Evolutionary conservation across 768 basidiomycete species (phyloP).

Genomic region (Terana coerulea): DNA sequence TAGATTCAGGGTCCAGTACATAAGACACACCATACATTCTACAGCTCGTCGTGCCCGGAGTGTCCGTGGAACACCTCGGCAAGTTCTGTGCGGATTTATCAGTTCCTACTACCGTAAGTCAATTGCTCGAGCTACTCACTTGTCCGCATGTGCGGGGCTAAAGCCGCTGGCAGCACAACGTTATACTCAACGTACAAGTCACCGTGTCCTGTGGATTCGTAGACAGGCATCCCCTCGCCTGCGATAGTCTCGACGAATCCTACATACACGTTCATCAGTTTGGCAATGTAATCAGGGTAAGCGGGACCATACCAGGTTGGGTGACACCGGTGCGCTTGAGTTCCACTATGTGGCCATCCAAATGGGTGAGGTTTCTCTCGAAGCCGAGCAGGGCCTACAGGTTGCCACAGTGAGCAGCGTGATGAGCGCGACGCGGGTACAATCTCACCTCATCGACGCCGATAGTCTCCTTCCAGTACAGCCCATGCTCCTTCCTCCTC

Average conservation of each 20-base stretch:
- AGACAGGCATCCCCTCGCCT: conserved; percentile 87
- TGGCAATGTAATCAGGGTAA: not conserved
- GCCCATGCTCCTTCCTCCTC: conserved; percentile 82
- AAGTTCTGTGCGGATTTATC: conserved; percentile 40
- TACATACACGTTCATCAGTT: conserved; percentile 22
- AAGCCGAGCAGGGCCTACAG: conserved; percentile 93
- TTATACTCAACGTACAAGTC: conserved; percentile 92
- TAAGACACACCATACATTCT: conserved; percentile 14
- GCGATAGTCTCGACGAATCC: conserved; percentile 83
- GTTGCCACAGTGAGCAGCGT: conserved; percentile 2
- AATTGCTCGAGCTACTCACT: conserved; percentile 54
- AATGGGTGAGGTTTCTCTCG: conserved; percentile 83
- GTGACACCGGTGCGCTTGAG: conserved; percentile 78
- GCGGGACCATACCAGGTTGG: conserved; percentile 67
- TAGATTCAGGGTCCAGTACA: not conserved
- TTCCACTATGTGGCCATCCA: conserved; percentile 80
- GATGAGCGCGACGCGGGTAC: conserved; percentile 4
- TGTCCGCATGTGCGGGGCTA: conserved; percentile 62
- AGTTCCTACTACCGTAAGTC: not conserved
- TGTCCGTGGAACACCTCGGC: conserved; percentile 47
- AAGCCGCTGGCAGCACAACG: conserved; percentile 77
- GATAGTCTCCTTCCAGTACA: conserved; percentile 92
- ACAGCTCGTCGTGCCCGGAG: conserved; percentile 36
- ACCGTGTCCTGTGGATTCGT: conserved; percentile 54
- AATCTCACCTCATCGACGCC: conserved; percentile 80